Evolutionary conservation across 2,329 filamentous ascomycete genomes (phyloP).

Genomic region (Sporothrix protearum): DNA sequence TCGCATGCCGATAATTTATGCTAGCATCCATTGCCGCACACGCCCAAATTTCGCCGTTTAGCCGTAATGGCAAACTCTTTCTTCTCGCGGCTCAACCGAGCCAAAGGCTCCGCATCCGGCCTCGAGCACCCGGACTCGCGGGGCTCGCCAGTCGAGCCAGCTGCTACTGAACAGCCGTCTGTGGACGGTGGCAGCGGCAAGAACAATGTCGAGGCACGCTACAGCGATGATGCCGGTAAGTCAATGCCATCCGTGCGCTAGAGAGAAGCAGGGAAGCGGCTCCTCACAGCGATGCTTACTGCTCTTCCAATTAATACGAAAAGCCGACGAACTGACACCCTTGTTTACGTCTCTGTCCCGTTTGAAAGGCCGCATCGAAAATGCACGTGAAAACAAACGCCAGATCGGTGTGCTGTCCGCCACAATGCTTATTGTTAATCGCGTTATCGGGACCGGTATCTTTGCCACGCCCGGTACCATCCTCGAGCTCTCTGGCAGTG

Average conservation of each 20-base stretch:
- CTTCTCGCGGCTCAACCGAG: neutral
- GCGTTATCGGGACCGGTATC: conserved; percentile 64
- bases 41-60: neutral
- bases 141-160: neutral
- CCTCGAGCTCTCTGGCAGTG: conserved; percentile 54
- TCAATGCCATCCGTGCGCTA: neutral
- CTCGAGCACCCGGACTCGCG: neutral
- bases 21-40: neutral
- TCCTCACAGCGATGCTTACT: neutral
- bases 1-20: neutral
- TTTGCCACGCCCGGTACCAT: conserved; percentile 61
- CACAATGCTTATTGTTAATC: conserved; percentile 60
- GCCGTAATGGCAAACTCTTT: neutral
- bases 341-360: neutral
- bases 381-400: conserved; percentile 48
- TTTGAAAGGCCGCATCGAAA: conserved; percentile 35
- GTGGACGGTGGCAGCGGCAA: neutral
- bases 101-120: neutral
- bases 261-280: neutral
- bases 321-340: neutral
- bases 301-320: neutral
- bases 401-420: conserved; percentile 56
- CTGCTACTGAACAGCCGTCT: neutral
- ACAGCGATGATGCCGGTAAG: neutral
- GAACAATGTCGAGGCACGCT: neutral